A percentile compares a stretch with the other conserved stretches of the same genome.
Evolutionary conservation across 1,139 yeast species (phyloP).

Genomic region (Yamadazyma songkhlaensis): DNA sequence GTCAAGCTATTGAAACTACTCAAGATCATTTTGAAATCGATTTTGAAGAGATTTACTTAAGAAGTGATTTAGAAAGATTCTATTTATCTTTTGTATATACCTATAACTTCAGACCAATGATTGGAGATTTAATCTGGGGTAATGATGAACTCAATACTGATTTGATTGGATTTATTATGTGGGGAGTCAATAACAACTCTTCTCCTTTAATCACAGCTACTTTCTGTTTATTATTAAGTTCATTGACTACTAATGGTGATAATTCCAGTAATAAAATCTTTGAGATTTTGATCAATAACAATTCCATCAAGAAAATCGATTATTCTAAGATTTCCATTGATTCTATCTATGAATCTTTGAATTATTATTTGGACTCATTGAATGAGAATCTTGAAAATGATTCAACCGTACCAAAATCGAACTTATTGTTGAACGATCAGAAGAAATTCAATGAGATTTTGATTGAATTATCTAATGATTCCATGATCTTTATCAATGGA

Average conservation of each 20-base stretch:
- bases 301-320: constrained; percentile 33
- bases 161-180: constrained; percentile 70
- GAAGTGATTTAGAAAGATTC: constrained; percentile 85
- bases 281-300: constrained; percentile 38
- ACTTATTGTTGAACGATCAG: constrained; percentile 25
- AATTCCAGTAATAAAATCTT: constrained; percentile 30
- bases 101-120: constrained; percentile 58
- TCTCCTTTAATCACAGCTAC: constrained; percentile 83
- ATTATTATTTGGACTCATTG: constrained; percentile 54
- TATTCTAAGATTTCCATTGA: constrained; percentile 56
- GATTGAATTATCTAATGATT: constrained; percentile 75
- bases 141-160: constrained; percentile 16
- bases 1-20: neutral
- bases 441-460: constrained; percentile 22
- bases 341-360: constrained; percentile 54
- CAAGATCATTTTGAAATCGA: constrained; percentile 22
- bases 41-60: constrained; percentile 58
- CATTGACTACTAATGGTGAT: constrained; percentile 66
- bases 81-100: constrained; percentile 74
- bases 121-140: constrained; percentile 67
- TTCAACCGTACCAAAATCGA: constrained; percentile 34
- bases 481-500: constrained; percentile 72
- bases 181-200: constrained; percentile 82
- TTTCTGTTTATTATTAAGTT: constrained; percentile 73
- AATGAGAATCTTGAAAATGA: constrained; percentile 41